Evolutionary conservation across 2,329 filamentous ascomycete genomes (phyloP).

Genomic region (Stenocarpella maydis): DNA sequence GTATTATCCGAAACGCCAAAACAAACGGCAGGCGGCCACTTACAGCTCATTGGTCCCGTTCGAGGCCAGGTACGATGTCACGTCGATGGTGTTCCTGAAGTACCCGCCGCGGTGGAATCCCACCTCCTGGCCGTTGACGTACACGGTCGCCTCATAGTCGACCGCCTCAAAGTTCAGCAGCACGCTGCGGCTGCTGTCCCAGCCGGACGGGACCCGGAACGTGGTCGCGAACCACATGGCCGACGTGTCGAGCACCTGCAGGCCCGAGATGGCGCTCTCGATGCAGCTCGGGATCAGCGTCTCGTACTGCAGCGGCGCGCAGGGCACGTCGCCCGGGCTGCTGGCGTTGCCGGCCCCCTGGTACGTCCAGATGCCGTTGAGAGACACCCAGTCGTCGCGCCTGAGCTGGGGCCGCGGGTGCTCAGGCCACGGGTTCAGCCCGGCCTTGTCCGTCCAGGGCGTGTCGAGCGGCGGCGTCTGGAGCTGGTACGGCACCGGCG

Average conservation of each 20-base stretch:
- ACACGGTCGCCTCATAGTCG: constrained; percentile 65
- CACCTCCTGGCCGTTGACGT: constrained; percentile 62
- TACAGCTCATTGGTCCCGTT: constrained; percentile 63
- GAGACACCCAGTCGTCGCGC: constrained; percentile 60
- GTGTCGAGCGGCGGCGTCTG: constrained; percentile 55
- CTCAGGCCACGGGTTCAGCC: constrained; percentile 64
- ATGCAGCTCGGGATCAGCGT: constrained; percentile 53
- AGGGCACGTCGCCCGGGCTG: constrained; percentile 38
- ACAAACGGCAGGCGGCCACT: constrained; percentile 39
- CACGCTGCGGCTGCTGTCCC: constrained; percentile 51
- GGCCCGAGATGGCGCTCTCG: constrained; percentile 57
- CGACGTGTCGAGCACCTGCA: constrained; percentile 52
- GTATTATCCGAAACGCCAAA: not conserved
- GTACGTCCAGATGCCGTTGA: constrained; percentile 68
- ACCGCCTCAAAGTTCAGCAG: constrained; percentile 67
- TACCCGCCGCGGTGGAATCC: constrained; percentile 68
- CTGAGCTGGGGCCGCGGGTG: constrained; percentile 65
- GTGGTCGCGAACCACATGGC: constrained; percentile 60
- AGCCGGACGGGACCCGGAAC: constrained; percentile 58
- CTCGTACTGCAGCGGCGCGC: constrained; percentile 46
- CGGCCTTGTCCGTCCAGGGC: constrained; percentile 60
- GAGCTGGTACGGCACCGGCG: constrained; percentile 45
- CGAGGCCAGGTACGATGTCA: constrained; percentile 54
- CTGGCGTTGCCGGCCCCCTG: constrained; percentile 43
- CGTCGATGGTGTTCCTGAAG: constrained; percentile 67